These are phyloP conservation scores for Phytophthora fragariaefolia DNA, from an alignment of 352 stramenopile species.

Conservation along the genomic window DNA sequence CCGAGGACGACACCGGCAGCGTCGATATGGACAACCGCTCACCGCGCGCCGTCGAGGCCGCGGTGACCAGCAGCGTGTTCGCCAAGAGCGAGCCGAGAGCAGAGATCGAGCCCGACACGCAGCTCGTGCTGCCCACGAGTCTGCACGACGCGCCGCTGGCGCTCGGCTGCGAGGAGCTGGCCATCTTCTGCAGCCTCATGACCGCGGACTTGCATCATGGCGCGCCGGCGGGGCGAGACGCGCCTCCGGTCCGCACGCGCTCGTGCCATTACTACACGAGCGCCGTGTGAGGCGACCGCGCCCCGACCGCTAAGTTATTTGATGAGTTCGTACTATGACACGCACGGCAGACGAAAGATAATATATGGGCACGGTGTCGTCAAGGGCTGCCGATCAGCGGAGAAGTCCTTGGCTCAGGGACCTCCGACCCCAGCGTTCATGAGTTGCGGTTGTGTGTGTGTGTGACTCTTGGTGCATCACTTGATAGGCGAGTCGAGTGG, in stretches of 20 bases:
- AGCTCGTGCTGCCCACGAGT: constrained; percentile 54
- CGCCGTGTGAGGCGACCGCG: constrained; percentile 31
- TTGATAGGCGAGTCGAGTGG: no score
- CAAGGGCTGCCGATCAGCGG: no score
- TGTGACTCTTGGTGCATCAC: no score
- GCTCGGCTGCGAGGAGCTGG: constrained; percentile 69
- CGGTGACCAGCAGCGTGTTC: constrained; percentile 37
- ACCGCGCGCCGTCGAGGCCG: constrained; percentile 62
- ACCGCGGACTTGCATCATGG: constrained; percentile 57
- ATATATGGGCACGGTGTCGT: no score
- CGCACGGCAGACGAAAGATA: no score
- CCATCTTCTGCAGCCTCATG: constrained; percentile 86
- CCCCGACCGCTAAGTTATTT: constrained; percentile 8
- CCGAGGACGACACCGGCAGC: constrained; percentile 46
- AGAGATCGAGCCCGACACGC: constrained; percentile 19
- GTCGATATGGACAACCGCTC: constrained; percentile 39
- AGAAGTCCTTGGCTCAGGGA: no score
- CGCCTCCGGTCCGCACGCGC: constrained; percentile 17
- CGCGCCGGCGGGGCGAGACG: constrained; percentile 10
- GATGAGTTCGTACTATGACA: neutral
- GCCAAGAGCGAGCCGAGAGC: constrained; percentile 18
- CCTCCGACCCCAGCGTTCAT: no score
- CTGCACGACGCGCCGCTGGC: constrained; percentile 68
- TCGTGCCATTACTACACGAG: constrained; percentile 44
- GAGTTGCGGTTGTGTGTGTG: no score